A percentile compares a stretch with the other conserved stretches of the same genome.
phyloP scores from a whole-genome alignment of 2,329 filamentous ascomycete genomes.

The Nemania diffusa region DNA sequence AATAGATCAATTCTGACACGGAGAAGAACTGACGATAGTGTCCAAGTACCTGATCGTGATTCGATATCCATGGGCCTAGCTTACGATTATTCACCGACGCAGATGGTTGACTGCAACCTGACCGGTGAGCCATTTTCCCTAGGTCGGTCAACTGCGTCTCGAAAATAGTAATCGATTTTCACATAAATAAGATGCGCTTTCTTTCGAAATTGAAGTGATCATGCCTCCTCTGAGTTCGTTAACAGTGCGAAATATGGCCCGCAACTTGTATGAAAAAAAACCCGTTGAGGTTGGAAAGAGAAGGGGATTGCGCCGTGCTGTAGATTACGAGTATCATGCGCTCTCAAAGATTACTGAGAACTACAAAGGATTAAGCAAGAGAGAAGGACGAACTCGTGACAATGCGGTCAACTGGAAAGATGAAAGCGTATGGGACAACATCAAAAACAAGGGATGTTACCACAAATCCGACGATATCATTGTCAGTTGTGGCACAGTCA shows the following conservation, averaged over 20 bases:
- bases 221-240: slow-evolving; percentile 9
- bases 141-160: slow-evolving; percentile 34
- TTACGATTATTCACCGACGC: slow-evolving; percentile 34
- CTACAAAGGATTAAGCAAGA: slow-evolving; percentile 39
- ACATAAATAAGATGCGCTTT: slow-evolving; percentile 25
- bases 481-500: slow-evolving; percentile 60
- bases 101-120: slow-evolving; percentile 33
- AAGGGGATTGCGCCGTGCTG: slow-evolving; percentile 24
- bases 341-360: slow-evolving; percentile 36
- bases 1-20: slow-evolving; percentile 8
- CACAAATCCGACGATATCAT: slow-evolving; percentile 55
- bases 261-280: slow-evolving; percentile 37
- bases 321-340: slow-evolving; percentile 29
- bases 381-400: slow-evolving; percentile 40
- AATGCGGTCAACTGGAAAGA: slow-evolving; percentile 45
- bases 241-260: slow-evolving; percentile 37
- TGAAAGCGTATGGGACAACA: slow-evolving; percentile 46
- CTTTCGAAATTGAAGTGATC: slow-evolving; percentile 14
- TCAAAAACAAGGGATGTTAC: slow-evolving; percentile 48
- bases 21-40: slow-evolving; percentile 22
- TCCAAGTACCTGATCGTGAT: slow-evolving; percentile 27
- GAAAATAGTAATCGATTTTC: slow-evolving; percentile 12
- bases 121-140: slow-evolving; percentile 35
- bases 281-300: slow-evolving; percentile 31
- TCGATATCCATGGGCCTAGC: slow-evolving; percentile 32